Percentiles rank a stretch among this genome's conserved stretches.
Evolutionary conservation across 129 eudicot genomes (phyloP).

Genomic region (Centaurea solstitialis): DNA sequence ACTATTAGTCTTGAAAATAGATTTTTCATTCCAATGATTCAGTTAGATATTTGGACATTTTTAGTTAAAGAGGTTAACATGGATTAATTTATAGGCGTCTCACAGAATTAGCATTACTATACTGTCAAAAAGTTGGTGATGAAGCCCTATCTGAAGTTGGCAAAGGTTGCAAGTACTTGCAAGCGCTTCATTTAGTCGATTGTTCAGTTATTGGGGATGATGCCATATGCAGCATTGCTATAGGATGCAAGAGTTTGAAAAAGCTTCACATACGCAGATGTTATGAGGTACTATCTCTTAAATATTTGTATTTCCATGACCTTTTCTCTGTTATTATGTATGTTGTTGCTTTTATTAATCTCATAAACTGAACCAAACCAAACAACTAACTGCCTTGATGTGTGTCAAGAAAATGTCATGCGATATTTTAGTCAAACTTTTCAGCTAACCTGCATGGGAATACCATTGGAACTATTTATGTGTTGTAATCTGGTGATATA

Average conservation of each 20-base stretch:
- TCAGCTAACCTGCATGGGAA: neutral
- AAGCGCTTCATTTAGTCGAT: constrained; percentile 88
- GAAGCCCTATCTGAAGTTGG: constrained; percentile 80
- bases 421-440: neutral
- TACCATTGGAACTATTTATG: neutral
- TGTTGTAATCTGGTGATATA: neutral
- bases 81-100: constrained; percentile 60
- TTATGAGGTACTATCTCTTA: constrained; percentile 53
- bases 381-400: neutral
- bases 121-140: constrained; percentile 77
- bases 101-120: constrained; percentile 79
- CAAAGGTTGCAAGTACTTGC: constrained; percentile 84
- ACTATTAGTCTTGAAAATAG: too few relatives aligned
- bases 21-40: too few relatives aligned
- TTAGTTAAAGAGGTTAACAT: neutral
- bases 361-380: neutral
- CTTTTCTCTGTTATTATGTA: neutral
- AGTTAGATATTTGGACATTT: neutral
- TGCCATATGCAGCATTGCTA: constrained; percentile 77
- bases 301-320: neutral
- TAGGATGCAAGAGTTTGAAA: constrained; percentile 68
- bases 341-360: neutral
- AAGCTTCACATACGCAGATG: constrained; percentile 94
- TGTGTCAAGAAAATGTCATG: neutral
- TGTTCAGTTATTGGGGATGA: constrained; percentile 85